Percentiles rank a stretch among this genome's conserved stretches.
phyloP scores from a whole-genome alignment of 2,329 filamentous ascomycete genomes.

The Fusarium ramigenum region DNA sequence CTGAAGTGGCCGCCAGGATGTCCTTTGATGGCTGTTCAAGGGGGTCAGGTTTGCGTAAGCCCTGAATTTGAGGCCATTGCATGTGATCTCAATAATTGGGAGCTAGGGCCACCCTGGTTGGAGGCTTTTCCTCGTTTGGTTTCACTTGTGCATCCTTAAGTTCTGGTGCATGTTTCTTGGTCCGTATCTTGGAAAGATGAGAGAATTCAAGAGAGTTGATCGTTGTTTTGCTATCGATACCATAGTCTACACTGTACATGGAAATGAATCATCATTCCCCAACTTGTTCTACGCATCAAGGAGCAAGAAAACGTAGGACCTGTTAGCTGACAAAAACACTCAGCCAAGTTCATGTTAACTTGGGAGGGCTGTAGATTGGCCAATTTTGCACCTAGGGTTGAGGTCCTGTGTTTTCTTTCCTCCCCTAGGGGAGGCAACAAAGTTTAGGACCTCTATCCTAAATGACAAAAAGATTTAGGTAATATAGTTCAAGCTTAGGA shows the following conservation, averaged over 20 bases:
- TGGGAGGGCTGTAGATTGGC: fast-evolving
- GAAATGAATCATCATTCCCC: neutral
- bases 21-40: slow-evolving; percentile 21
- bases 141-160: slow-evolving; percentile 23
- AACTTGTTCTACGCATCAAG: neutral
- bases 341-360: neutral
- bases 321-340: too few relatives aligned
- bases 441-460: too few relatives aligned
- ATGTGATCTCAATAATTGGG: slow-evolving; percentile 39
- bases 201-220: neutral
- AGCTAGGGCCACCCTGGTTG: slow-evolving; percentile 33
- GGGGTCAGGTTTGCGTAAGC: slow-evolving; percentile 26
- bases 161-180: neutral
- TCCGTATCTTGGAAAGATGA: neutral
- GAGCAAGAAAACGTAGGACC: fast-evolving
- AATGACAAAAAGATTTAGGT: too few relatives aligned
- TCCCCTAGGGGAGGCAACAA: too few relatives aligned
- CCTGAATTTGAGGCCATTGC: slow-evolving; percentile 37
- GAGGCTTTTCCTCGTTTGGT: slow-evolving; percentile 38
- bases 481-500: too few relatives aligned
- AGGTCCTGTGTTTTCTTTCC: fast-evolving
- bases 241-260: neutral
- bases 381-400: fast-evolving
- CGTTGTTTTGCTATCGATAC: neutral
- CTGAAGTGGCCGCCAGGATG: slow-evolving; percentile 34